A percentile compares a stretch with the other conserved stretches of the same genome.
phyloP scores from a whole-genome alignment of 768 basidiomycete genomes.

The Phaeolepiota aurea region DNA sequence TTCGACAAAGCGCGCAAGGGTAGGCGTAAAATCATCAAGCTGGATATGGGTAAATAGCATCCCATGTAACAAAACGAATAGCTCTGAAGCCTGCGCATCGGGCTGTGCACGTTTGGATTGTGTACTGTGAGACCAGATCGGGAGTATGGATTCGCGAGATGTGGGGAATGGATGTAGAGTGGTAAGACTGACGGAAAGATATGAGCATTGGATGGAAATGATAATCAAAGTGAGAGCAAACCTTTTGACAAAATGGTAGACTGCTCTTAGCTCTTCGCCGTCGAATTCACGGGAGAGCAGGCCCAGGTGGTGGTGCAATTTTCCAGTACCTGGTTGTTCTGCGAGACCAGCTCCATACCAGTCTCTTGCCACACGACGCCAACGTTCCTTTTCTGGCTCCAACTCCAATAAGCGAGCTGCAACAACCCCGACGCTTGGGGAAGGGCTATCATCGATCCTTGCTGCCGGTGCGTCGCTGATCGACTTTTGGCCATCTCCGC shows the following conservation, averaged over 20 bases:
- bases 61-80: conserved; percentile 90
- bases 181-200: conserved; percentile 61
- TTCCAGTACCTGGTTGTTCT: conserved; percentile 89
- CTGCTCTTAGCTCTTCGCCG: conserved; percentile 70
- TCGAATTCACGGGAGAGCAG: conserved; percentile 78
- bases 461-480: conserved; percentile 42
- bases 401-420: conserved; percentile 79
- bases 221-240: conserved; percentile 23
- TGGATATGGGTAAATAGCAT: conserved; percentile 96
- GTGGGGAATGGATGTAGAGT: conserved; percentile 81
- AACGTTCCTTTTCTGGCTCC: conserved; percentile 87
- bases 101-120: conserved; percentile 70
- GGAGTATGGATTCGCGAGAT: conserved; percentile 83
- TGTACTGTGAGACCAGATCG: conserved; percentile 74
- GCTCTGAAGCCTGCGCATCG: conserved; percentile 64
- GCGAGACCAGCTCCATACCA: conserved; percentile 89
- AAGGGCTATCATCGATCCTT: conserved; percentile 55
- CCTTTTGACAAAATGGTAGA: conserved; percentile 97
- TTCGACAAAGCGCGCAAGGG: conserved; percentile 80
- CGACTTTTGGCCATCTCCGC: conserved; percentile 24
- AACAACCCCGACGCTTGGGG: conserved; percentile 76
- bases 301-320: conserved; percentile 91
- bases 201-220: conserved; percentile 1
- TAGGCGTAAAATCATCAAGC: conserved; percentile 82
- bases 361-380: conserved; percentile 81